Evolutionary conservation across 495 filamentous ascomycete genomes (phyloP), one percentile per base, ranked within the genome.

Genomic region (Talaromyces adpressus): DNA sequence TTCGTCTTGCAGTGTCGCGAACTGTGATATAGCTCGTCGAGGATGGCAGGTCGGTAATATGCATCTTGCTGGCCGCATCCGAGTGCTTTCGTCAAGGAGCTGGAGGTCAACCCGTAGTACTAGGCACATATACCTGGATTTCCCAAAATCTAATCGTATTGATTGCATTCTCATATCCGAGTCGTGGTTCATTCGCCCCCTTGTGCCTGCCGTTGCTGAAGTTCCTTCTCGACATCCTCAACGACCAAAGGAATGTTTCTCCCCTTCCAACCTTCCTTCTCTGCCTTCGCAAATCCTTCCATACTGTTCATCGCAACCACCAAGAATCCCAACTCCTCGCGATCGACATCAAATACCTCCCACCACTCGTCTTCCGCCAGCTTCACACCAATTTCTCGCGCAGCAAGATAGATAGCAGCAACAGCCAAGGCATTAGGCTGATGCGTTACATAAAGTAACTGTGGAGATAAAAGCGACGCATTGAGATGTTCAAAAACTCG

Each of bases 271-370:
- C 67, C 75, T 57, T 72, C 73, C 63, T 69, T 77, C 68, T 89
- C 86, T 7, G 71, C 76, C 58, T 69, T 71, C 51, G 85, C 87
- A 74, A 89, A 93, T 0, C 85, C 87, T 66, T 89, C 88, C 53
- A 93, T 79, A 62, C 93, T 96, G 57, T 84, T 76, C 85, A 98
- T 86, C 0, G 80, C 92, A 27, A 96, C 91, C 12, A 96, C 93
- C 66, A 98, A 69, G 68, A 98, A 98, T 3, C 94, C 94, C 56
- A 98, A 78, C 72, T 96, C 92, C 80, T 98, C 94, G 22, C 95
- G 81, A 57, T 97, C 93, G n/a, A 92, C 90, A 77, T 98, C 94
- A 73, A 98, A 98, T 0, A 97, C 90, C 75, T 95, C 92, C 94
- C 94, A 98, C 94, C 94, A 98, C 58, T 91, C 88, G 25, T 77